Conservation (phyloP, 306 rosid genomes). For the Crataegus laevigata region DNA sequence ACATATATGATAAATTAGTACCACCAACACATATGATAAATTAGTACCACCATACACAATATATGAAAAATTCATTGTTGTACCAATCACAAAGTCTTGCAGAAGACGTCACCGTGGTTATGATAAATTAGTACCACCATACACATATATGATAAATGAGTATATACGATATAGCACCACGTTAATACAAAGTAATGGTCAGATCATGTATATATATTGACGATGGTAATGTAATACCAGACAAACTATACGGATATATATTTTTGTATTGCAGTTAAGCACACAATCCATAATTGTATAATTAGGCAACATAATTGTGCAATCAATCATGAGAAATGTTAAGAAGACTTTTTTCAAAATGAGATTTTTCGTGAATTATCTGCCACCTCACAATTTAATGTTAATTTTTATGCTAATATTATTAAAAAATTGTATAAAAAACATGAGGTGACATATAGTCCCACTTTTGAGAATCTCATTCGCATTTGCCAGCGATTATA, state of each 20-base stretch:
- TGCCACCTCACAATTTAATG: too few species aligned
- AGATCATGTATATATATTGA: background rate
- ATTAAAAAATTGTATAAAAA: too few species aligned
- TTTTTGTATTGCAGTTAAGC: background rate
- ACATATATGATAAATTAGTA: background rate
- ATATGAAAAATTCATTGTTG: background rate
- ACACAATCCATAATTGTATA: background rate
- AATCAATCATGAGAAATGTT: background rate
- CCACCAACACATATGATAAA: background rate
- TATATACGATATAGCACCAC: background rate
- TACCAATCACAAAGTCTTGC: background rate
- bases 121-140: background rate
- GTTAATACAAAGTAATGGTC: background rate
- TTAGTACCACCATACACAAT: background rate
- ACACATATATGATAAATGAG: background rate
- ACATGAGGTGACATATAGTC: too few species aligned
- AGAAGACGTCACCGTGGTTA: background rate
- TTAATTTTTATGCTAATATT: too few species aligned
- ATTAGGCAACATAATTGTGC: background rate
- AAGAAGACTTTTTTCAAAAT: too few species aligned
- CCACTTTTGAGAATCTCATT: too few species aligned
- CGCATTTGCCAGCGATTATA: too few species aligned
- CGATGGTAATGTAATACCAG: constrained; percentile 23
- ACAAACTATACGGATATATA: background rate
- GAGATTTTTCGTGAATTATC: too few species aligned